Evolutionary conservation across 2,329 filamentous ascomycete genomes (phyloP).

Genomic region (Pseudopyrenochaeta lycopersici): DNA sequence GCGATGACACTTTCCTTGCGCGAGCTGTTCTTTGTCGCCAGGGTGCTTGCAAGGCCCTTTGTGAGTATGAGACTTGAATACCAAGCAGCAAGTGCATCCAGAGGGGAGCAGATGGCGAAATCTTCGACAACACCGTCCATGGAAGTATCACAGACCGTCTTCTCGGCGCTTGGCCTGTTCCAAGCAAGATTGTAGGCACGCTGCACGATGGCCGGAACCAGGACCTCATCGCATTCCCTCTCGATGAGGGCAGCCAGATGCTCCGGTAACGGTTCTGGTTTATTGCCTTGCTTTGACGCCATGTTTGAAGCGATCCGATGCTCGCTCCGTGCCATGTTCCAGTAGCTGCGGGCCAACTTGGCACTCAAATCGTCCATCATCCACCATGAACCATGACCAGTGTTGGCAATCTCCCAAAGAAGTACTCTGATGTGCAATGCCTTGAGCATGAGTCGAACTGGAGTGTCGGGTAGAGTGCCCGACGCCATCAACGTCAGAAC

Average conservation of each 20-base stretch:
- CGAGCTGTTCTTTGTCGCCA: conserved; percentile 63
- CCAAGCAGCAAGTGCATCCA: conserved; percentile 93
- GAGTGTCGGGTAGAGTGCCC: conserved; percentile 83
- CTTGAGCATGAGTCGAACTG: conserved; percentile 86
- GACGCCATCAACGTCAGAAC: conserved; percentile 88
- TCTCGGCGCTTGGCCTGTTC: conserved; percentile 78
- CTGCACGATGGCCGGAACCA: conserved; percentile 80
- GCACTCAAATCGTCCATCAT: conserved; percentile 75
- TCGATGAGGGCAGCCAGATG: conserved; percentile 80
- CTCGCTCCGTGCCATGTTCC: conserved; percentile 80
- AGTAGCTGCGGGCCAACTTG: conserved; percentile 77
- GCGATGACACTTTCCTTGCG: conserved; percentile 56
- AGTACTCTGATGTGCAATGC: conserved; percentile 90
- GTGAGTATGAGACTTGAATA: conserved; percentile 81
- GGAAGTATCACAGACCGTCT: conserved; percentile 71
- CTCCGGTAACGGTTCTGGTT: conserved; percentile 74
- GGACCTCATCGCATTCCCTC: conserved; percentile 81
- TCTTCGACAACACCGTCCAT: conserved; percentile 89
- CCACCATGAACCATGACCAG: conserved; percentile 70
- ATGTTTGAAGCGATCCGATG: conserved; percentile 55
- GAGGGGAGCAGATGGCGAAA: conserved; percentile 80
- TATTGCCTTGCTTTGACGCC: conserved; percentile 51
- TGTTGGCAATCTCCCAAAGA: conserved; percentile 78
- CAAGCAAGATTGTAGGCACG: conserved; percentile 90
- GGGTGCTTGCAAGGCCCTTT: conserved; percentile 69